phyloP scores from a whole-genome alignment of 352 stramenopile species.

The Plasmopara viticola region DNA sequence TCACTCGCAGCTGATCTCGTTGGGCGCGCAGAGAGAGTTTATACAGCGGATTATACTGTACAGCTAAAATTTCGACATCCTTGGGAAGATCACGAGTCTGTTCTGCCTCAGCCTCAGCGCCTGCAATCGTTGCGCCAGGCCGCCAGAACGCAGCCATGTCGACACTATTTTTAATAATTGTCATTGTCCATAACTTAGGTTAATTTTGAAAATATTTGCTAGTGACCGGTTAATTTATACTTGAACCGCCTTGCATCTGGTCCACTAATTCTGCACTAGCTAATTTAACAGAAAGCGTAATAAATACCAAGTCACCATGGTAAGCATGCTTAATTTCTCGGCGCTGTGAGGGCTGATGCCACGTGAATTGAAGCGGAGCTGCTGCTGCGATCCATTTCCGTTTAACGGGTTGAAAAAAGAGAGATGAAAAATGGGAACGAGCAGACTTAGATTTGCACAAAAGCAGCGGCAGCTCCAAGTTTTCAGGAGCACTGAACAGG shows the following conservation, averaged over 20 bases:
- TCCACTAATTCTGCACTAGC: slow-evolving; percentile 41
- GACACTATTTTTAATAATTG: slow-evolving; percentile 3
- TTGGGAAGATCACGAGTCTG: slow-evolving; percentile 25
- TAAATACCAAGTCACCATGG: slow-evolving; percentile 81
- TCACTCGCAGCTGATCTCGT: slow-evolving; percentile 77
- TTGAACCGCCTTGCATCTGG: slow-evolving; percentile 9
- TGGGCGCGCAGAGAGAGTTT: slow-evolving; percentile 49
- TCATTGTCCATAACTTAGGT: too few relatives aligned
- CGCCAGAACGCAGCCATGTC: slow-evolving; percentile 59
- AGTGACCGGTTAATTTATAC: slow-evolving; percentile 20
- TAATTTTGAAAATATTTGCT: too few relatives aligned
- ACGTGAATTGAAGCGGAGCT: slow-evolving; percentile 12
- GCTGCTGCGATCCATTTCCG: slow-evolving; percentile 6
- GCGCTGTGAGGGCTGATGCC: slow-evolving; percentile 1
- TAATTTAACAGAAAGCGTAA: slow-evolving; percentile 81
- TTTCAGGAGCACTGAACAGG: not conserved
- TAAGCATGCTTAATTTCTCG: slow-evolving; percentile 27
- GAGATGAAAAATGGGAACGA: slow-evolving; percentile 3
- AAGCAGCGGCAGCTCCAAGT: slow-evolving; percentile 15
- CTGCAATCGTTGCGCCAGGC: slow-evolving; percentile 38
- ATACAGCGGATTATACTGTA: slow-evolving; percentile 65
- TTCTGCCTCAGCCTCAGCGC: slow-evolving; percentile 24
- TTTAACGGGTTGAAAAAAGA: slow-evolving; percentile 1
- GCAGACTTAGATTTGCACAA: not conserved
- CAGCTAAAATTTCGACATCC: slow-evolving; percentile 30